Conservation (phyloP, 345 rosid species). For the Lagerstroemia speciosa region DNA sequence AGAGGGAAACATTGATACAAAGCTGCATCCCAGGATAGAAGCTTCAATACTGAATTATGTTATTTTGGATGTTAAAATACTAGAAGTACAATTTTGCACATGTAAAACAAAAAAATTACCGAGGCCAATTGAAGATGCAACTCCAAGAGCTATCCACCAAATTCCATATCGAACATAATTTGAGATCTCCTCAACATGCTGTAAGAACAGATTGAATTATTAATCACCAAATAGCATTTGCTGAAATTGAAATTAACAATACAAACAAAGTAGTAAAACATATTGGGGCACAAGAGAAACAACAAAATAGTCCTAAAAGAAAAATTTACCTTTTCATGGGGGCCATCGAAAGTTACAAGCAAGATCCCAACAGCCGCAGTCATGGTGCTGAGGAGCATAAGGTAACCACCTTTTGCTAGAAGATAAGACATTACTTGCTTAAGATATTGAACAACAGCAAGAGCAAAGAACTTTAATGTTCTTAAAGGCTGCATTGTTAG, state of each 20-base stretch:
- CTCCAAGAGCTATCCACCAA: constrained; percentile 97
- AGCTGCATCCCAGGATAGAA: not conserved
- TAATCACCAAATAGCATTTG: not conserved
- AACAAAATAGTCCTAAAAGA: not conserved
- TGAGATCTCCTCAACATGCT: constrained; percentile 80
- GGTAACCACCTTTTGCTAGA: constrained; percentile 63
- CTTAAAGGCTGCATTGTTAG: constrained; percentile 58
- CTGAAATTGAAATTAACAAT: not conserved
- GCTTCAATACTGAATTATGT: not conserved
- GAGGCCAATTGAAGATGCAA: constrained; percentile 98
- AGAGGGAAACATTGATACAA: not conserved
- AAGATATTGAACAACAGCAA: constrained; percentile 50
- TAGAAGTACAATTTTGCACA: not conserved
- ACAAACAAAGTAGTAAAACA: not conserved
- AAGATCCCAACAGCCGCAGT: constrained; percentile 33
- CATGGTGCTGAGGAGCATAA: constrained; percentile 41
- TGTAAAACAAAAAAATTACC: constrained; percentile 43
- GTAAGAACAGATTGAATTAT: constrained; percentile 12
- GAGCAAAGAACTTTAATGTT: constrained; percentile 59
- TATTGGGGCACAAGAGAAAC: not conserved
- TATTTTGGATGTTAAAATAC: not conserved
- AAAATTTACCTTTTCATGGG: constrained; percentile 72
- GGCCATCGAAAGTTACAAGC: constrained; percentile 68
- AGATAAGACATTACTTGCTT: constrained; percentile 41
- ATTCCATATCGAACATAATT: constrained; percentile 56